phyloP scores from a whole-genome alignment of 2,329 filamentous ascomycete genomes.

The Sporothrix luriei region DNA sequence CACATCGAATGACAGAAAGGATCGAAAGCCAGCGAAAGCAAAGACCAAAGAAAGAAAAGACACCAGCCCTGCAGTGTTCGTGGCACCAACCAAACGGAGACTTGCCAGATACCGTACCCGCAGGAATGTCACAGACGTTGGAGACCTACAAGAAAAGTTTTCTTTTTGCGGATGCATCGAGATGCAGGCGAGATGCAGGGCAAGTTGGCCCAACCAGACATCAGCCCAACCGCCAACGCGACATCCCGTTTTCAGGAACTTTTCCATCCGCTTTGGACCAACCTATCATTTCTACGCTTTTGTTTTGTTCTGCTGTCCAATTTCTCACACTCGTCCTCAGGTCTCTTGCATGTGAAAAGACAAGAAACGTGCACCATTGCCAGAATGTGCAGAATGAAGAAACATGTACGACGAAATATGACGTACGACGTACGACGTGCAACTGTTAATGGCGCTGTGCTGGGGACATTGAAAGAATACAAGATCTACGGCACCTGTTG shows the following conservation, averaged over 20 bases:
- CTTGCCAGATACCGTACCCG: not conserved
- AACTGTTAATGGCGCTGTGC: too few relatives aligned
- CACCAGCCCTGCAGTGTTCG: constrained; percentile 19
- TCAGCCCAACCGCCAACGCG: constrained; percentile 11
- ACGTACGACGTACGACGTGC: too few relatives aligned
- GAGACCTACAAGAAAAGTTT: not conserved
- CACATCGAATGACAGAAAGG: too few relatives aligned
- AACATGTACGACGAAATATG: not conserved
- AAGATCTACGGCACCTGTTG: not conserved
- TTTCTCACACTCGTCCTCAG: not conserved
- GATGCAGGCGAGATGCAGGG: not conserved
- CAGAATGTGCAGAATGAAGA: not conserved
- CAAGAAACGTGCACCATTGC: not conserved
- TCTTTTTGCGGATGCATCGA: not conserved
- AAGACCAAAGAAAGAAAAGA: not conserved
- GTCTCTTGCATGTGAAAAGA: constrained; percentile 10
- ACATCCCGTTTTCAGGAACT: constrained; percentile 1
- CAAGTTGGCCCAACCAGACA: constrained; percentile 16
- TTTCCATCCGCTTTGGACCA: not conserved
- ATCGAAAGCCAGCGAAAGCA: not conserved
- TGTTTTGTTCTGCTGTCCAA: too few relatives aligned
- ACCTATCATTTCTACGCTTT: too few relatives aligned
- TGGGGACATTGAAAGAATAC: too few relatives aligned
- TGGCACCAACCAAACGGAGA: constrained; percentile 27
- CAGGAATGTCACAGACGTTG: not conserved